Conservation (phyloP, 225 moss, liverwort and hornwort genomes). For the Marchantia paleacea region DNA sequence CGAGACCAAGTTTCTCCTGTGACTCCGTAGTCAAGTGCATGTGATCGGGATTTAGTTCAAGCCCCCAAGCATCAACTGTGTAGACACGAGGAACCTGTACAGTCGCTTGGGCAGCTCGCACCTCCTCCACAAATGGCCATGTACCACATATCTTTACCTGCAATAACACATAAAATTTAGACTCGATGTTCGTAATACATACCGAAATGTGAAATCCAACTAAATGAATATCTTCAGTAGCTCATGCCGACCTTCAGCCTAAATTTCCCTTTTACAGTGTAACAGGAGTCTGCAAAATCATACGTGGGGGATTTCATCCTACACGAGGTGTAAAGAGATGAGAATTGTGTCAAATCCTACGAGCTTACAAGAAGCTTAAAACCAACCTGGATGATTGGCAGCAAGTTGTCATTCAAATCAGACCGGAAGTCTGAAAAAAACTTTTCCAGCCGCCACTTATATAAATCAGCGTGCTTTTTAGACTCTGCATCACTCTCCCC, state of each 20-base stretch:
- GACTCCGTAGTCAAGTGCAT: conserved; percentile 64
- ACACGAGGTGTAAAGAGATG: neutral
- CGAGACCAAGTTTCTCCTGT: conserved; percentile 49
- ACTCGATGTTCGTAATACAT: too few relatives aligned
- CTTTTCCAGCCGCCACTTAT: conserved; percentile 39
- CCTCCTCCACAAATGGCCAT: conserved; percentile 43
- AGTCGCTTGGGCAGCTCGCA: conserved; percentile 54
- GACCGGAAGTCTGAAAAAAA: conserved; percentile 54
- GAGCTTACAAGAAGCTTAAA: neutral
- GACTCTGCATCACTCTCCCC: conserved; percentile 58
- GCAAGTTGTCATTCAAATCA: conserved; percentile 46
- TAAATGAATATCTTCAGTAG: neutral
- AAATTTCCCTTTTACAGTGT: neutral
- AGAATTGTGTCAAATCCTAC: neutral
- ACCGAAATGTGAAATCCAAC: neutral
- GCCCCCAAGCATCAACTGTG: conserved; percentile 60
- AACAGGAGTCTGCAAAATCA: too few relatives aligned
- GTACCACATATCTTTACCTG: conserved; percentile 63
- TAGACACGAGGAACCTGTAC: conserved; percentile 35
- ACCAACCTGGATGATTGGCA: conserved; percentile 62
- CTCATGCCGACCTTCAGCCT: neutral
- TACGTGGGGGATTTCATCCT: neutral
- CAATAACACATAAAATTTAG: neutral
- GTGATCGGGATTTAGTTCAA: conserved; percentile 43
- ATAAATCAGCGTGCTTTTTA: conserved; percentile 37